Evolutionary conservation across 257 asterid genomes (phyloP).

Genomic region (Apocynum venetum): DNA sequence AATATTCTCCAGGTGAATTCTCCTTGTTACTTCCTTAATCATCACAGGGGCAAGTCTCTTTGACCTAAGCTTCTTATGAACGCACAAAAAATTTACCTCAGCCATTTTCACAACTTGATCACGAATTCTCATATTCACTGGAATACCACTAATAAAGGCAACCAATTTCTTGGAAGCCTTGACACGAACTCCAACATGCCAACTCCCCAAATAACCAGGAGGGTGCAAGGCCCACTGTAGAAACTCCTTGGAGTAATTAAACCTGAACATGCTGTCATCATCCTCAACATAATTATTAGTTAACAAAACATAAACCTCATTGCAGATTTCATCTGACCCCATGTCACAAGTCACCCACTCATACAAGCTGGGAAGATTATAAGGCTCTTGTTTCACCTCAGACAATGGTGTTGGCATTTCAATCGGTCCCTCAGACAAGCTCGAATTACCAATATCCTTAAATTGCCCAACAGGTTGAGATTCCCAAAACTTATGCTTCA

Average conservation of each 20-base stretch:
- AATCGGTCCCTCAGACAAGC: slow-evolving; percentile 80
- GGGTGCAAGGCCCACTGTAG: slow-evolving; percentile 88
- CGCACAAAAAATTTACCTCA: slow-evolving; percentile 78
- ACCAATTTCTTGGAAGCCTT: slow-evolving; percentile 77
- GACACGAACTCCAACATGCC: slow-evolving; percentile 89
- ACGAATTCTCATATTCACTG: slow-evolving; percentile 70
- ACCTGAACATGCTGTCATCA: slow-evolving; percentile 80
- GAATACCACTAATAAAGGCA: slow-evolving; percentile 83
- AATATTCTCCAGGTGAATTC: slow-evolving; percentile 78
- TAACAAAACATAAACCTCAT: slow-evolving; percentile 65
- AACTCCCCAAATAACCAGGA: slow-evolving; percentile 62
- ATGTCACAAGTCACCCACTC: slow-evolving; percentile 86
- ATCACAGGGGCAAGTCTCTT: slow-evolving; percentile 90
- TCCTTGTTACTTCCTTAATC: slow-evolving; percentile 85
- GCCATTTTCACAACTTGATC: slow-evolving; percentile 69
- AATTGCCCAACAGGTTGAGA: slow-evolving; percentile 91
- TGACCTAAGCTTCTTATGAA: slow-evolving; percentile 83
- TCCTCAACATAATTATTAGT: slow-evolving; percentile 79
- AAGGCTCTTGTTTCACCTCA: slow-evolving; percentile 84
- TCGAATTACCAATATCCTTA: slow-evolving; percentile 66
- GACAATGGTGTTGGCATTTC: slow-evolving; percentile 61
- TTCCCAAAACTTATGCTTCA: slow-evolving; percentile 87
- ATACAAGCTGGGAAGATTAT: slow-evolving; percentile 72
- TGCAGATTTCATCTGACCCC: slow-evolving; percentile 64
- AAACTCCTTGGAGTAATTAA: slow-evolving; percentile 84